A percentile compares a stretch with the other conserved stretches of the same genome.
These are phyloP conservation scores for Phanerodontia chrysosporium DNA, from an alignment of 768 basidiomycete genomes.

Conservation along the genomic window DNA sequence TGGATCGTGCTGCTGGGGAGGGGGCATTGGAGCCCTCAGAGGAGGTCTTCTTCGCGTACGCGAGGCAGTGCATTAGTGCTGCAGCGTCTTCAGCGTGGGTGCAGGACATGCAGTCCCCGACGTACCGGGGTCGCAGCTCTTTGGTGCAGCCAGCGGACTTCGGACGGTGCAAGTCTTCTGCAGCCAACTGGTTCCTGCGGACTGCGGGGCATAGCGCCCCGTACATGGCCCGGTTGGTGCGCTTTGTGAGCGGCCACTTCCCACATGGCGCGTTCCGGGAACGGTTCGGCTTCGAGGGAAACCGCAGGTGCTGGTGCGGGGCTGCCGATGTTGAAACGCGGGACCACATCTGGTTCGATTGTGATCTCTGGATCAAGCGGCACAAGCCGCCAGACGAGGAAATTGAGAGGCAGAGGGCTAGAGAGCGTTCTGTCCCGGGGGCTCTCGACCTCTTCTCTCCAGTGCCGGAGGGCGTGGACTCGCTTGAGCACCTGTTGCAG, in stretches of 20 bases:
- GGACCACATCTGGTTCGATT: slow-evolving; percentile 10
- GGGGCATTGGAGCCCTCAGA: background rate
- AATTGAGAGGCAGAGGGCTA: too few species aligned
- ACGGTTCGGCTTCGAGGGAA: slow-evolving; percentile 1
- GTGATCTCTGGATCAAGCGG: slow-evolving; percentile 4
- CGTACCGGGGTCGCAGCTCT: slow-evolving; percentile 3
- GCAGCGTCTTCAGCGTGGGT: background rate
- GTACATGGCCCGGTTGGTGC: too few species aligned
- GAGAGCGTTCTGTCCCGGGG: background rate
- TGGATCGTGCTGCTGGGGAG: background rate
- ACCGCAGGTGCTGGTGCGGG: background rate
- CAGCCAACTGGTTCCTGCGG: too few species aligned
- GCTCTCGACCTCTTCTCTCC: slow-evolving; percentile 1
- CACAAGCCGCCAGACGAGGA: too few species aligned
- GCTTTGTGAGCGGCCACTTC: too few species aligned
- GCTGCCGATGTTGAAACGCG: background rate
- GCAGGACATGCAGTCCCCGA: background rate
- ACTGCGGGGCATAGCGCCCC: too few species aligned
- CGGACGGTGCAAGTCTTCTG: background rate
- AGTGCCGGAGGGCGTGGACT: background rate
- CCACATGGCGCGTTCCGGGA: too few species aligned
- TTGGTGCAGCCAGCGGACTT: background rate
- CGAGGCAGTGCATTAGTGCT: background rate
- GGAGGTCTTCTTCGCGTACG: background rate
- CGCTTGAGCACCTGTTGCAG: background rate